A percentile compares a stretch with the other conserved stretches of the same genome.
Conservation (phyloP, 345 rosid species). For the Heritiera fomes region DNA sequence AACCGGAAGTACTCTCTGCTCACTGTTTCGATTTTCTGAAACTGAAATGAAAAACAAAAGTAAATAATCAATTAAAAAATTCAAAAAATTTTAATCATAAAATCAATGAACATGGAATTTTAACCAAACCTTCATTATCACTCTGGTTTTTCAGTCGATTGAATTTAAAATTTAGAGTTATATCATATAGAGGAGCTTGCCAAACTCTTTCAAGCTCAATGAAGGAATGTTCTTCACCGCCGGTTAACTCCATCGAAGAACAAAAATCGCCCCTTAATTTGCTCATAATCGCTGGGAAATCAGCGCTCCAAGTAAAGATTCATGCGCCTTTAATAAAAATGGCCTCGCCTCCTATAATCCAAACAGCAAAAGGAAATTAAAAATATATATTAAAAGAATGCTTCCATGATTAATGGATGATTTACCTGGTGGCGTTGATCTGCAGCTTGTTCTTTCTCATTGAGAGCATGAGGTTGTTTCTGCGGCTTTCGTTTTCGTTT, state of each 20-base stretch:
- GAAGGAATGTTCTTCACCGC: slow-evolving; percentile 42
- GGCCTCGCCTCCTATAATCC: slow-evolving; percentile 51
- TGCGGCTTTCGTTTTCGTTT: slow-evolving; percentile 61
- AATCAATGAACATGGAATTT: background rate
- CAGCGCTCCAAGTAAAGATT: slow-evolving; percentile 42
- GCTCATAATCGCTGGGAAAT: slow-evolving; percentile 46
- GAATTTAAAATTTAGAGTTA: slow-evolving; percentile 8
- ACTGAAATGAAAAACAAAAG: background rate
- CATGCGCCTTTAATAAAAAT: slow-evolving; percentile 49
- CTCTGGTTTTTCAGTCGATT: background rate
- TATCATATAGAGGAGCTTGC: slow-evolving; percentile 19
- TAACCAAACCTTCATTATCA: background rate
- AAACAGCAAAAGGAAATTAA: background rate
- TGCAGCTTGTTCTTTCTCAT: slow-evolving; percentile 55
- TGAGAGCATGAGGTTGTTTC: slow-evolving; percentile 22
- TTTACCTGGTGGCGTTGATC: slow-evolving; percentile 69
- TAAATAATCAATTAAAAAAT: background rate
- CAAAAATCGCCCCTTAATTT: slow-evolving; percentile 36
- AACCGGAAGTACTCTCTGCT: slow-evolving; percentile 45
- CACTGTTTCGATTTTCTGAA: slow-evolving; percentile 28
- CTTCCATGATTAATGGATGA: background rate
- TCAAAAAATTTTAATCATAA: background rate
- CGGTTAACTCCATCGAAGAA: slow-evolving; percentile 29
- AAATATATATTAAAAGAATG: background rate
- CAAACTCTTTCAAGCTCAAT: slow-evolving; percentile 69